These are phyloP conservation scores for Triangularia verruculosa DNA, from an alignment of 2,329 filamentous ascomycete genomes.

Conservation along the genomic window DNA sequence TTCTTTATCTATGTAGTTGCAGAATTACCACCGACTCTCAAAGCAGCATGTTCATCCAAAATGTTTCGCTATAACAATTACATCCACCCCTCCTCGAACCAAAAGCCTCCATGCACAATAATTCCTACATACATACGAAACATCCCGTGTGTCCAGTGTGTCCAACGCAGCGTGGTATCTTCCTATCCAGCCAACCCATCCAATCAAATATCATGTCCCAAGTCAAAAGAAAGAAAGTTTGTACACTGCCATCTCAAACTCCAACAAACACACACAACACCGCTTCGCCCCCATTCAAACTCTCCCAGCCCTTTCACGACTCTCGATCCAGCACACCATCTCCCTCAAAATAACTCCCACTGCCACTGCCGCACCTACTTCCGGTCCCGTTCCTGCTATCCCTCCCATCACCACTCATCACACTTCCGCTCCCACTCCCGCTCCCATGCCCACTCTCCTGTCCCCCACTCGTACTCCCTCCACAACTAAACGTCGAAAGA, in stretches of 20 bases:
- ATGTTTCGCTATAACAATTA: too few species aligned
- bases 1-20: too few species aligned
- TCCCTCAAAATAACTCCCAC: neutral
- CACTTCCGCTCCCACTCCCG: neutral
- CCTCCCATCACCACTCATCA: neutral
- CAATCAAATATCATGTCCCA: neutral
- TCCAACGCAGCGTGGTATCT: slow-evolving; percentile 1
- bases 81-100: neutral
- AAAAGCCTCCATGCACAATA: neutral
- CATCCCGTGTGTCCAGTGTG: too few species aligned
- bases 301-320: neutral
- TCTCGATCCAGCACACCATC: neutral
- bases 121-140: neutral
- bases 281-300: neutral
- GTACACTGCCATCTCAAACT: neutral
- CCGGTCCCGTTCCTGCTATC: too few species aligned
- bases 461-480: neutral
- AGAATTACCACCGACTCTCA: too few species aligned
- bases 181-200: neutral
- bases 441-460: neutral
- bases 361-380: neutral
- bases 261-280: neutral
- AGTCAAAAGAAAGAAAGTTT: neutral
- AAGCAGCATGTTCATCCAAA: too few species aligned
- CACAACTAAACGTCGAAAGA: neutral